Percentiles rank a stretch among this genome's conserved stretches.
phyloP scores from a whole-genome alignment of 202 grass and related monocot species.

The Eragrostis tef region DNA sequence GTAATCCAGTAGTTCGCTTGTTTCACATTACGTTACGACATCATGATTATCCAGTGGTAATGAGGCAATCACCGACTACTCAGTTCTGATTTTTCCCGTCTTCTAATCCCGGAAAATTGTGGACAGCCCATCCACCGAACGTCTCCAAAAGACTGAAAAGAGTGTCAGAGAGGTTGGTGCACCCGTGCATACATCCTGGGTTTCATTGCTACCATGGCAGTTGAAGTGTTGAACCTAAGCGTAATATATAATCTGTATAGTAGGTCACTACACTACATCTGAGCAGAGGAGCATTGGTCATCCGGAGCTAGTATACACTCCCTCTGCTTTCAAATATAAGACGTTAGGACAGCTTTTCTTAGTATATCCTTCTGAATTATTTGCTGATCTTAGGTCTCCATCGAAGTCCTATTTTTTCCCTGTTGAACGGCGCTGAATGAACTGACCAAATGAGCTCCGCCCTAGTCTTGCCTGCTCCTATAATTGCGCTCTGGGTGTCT shows the following conservation, averaged over 20 bases:
- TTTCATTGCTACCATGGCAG: not conserved
- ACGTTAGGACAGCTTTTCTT: not conserved
- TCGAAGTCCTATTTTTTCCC: not conserved
- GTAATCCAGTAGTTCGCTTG: too few species aligned
- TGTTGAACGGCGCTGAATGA: too few species aligned
- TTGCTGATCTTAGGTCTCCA: slow-evolving; percentile 1
- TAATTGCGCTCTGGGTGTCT: slow-evolving; percentile 1
- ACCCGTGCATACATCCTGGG: not conserved
- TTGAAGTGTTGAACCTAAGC: slow-evolving; percentile 2
- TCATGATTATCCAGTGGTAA: not conserved
- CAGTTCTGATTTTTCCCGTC: not conserved
- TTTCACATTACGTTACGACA: not conserved
- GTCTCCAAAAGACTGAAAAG: not conserved
- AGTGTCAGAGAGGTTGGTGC: slow-evolving; percentile 17
- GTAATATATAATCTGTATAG: too few species aligned
- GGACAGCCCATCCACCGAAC: not conserved
- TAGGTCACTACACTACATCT: not conserved
- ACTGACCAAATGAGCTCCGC: too few species aligned
- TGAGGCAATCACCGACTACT: too few species aligned
- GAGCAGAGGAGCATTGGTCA: not conserved
- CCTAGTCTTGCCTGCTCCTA: not conserved
- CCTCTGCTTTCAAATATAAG: too few species aligned
- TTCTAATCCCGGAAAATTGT: not conserved
- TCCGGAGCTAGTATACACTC: not conserved
- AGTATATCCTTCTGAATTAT: not conserved